A percentile compares a stretch with the other conserved stretches of the same genome.
Conservation (phyloP, 768 basidiomycete species). For the Crepidotus variabilis region DNA sequence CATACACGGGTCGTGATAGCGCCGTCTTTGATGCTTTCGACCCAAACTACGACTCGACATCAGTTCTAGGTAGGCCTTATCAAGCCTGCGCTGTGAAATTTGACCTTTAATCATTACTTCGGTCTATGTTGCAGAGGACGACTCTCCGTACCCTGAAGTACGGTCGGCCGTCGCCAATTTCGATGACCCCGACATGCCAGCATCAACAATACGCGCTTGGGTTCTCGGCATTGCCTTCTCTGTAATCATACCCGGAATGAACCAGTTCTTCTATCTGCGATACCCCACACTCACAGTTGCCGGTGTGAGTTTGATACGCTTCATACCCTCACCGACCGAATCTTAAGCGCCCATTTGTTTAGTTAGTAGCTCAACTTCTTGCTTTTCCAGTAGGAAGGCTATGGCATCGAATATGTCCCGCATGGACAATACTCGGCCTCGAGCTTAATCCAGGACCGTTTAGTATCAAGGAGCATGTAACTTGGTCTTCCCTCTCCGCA, state of each 20-base stretch:
- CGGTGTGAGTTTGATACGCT: constrained; percentile 26
- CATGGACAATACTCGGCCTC: constrained; percentile 47
- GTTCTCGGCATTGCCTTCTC: constrained; percentile 69
- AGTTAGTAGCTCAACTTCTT: constrained; percentile 58
- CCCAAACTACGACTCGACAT: constrained; percentile 31
- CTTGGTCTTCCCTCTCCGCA: neutral
- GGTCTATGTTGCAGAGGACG: constrained; percentile 39
- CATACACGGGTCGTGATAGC: constrained; percentile 22
- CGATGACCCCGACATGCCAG: constrained; percentile 63
- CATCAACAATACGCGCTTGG: constrained; percentile 66
- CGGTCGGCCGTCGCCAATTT: constrained; percentile 67
- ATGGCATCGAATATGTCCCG: constrained; percentile 53
- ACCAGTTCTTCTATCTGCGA: constrained; percentile 78
- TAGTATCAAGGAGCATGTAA: constrained; percentile 67
- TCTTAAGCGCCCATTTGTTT: neutral
- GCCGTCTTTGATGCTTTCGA: constrained; percentile 29
- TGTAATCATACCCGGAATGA: constrained; percentile 57
- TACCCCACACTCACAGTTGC: constrained; percentile 64
- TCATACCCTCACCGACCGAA: neutral
- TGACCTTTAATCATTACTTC: neutral
- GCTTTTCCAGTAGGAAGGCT: constrained; percentile 61
- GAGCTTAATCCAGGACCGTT: constrained; percentile 67
- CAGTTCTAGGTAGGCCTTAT: constrained; percentile 22
- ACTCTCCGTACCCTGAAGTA: constrained; percentile 73
- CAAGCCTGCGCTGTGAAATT: neutral